A percentile compares a stretch with the other conserved stretches of the same genome.
phyloP scores from a whole-genome alignment of 1,284 basidiomycete genomes.

The Boletus semigastroideus region DNA sequence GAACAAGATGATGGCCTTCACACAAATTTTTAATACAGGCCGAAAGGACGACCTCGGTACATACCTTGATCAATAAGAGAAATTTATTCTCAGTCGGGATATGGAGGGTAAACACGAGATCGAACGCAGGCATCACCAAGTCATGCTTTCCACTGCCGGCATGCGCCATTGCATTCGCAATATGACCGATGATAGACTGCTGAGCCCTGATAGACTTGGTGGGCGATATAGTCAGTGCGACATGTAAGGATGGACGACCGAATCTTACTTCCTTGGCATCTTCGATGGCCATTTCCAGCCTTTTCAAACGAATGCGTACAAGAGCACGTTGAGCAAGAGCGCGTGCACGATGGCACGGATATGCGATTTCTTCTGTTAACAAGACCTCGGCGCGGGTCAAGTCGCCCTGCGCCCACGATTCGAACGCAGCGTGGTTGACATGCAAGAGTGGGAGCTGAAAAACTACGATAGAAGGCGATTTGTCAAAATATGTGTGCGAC shows the following conservation, averaged over 20 bases:
- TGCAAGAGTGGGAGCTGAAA: background rate
- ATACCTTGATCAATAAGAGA: conserved; percentile 13
- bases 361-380: background rate
- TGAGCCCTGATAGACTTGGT: conserved; percentile 6
- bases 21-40: no score
- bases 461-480: background rate
- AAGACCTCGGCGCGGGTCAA: background rate
- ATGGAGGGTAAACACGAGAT: conserved; percentile 2
- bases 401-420: background rate
- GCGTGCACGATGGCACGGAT: background rate
- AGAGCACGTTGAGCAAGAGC: background rate
- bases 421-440: background rate
- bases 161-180: background rate
- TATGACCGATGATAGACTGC: background rate
- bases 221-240: background rate
- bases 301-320: background rate
- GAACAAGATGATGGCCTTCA: conserved; percentile 2
- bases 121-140: background rate
- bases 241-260: background rate
- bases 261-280: background rate
- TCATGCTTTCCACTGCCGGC: background rate
- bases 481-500: background rate
- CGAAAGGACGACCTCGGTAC: background rate
- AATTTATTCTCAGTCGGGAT: background rate
- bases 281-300: background rate